Evolutionary conservation across 805 yeast genomes (phyloP), one percentile per base, ranked within the genome.

Genomic region (Tetrapisispora iriomotensis): DNA sequence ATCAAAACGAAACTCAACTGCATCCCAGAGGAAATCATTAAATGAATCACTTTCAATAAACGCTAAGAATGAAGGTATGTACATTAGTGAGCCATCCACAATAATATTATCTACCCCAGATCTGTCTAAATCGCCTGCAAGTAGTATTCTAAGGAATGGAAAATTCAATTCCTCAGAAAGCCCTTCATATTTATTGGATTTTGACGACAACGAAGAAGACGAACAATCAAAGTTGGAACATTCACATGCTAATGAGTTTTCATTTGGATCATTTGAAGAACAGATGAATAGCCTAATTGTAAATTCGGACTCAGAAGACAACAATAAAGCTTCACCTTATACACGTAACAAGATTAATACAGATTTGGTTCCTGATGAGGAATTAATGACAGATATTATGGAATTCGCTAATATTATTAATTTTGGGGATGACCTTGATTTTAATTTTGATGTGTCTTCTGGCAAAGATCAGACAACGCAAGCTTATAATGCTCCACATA

Each of bases 31-130:
- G 42, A 49, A 50, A 14, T 57, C 62, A 3, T 33, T 54, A 13
- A 50, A 51, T 8, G 68, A 65, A 34, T 53, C 60, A 0, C 51
- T 64, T 9, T 61, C 65, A 1, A 44, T 56, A 1, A 65, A 66
- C 34, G 70, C 69, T 7, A 63, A 61, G 42, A 67, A 61, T 45
- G 67, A 60, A 47, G 79, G 79, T 6, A 72, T 72, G 74, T 54
- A 62, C 35, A 62, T 74, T n/a, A 64, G 68, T 25, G 58, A 60
- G 35, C 56, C 61, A 1, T 45, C 60, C 6, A 45, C 50, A 20
- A 45, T 54, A 4, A 44, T 54, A 3, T 37, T 58, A 6, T 53
- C 63, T 3, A 57, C 64, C 1, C 68, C 68, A 1, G 67, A 63
- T 45, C 40, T 59, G 27, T 46, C 50, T 8, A 62, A 62, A 38